Conservation (phyloP, 805 yeast genomes). For the Hanseniaspora osmophila region DNA sequence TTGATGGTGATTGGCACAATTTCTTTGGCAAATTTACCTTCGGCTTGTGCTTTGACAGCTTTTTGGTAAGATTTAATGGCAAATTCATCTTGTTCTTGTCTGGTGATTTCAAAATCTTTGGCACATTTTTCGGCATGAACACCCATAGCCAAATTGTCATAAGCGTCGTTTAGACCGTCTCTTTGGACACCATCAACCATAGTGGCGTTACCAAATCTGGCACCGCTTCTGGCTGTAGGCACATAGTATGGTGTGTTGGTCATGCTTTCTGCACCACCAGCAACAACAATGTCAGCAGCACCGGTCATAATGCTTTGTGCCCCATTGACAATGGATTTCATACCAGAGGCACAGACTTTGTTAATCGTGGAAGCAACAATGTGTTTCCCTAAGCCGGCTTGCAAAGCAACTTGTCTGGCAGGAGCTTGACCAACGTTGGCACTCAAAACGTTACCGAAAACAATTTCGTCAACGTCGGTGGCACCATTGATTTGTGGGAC, state of each 20-base stretch:
- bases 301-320: conserved; percentile 86
- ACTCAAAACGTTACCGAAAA: conserved; percentile 83
- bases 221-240: conserved; percentile 75
- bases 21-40: conserved; percentile 72
- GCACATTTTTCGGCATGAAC: conserved; percentile 96
- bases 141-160: conserved; percentile 84
- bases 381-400: conserved; percentile 70
- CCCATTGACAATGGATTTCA: conserved; percentile 81
- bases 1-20: conserved; percentile 79
- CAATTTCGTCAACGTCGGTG: conserved; percentile 70
- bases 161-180: conserved; percentile 91
- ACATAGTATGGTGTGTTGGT: conserved; percentile 87
- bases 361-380: conserved; percentile 83
- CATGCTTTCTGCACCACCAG: conserved; percentile 98
- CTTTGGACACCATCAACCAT: conserved; percentile 80
- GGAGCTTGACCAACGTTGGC: conserved; percentile 96
- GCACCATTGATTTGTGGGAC: conserved; percentile 64
- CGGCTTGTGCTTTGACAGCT: conserved; percentile 67
- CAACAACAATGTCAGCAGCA: conserved; percentile 80
- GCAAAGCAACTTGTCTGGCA: conserved; percentile 91
- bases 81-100: conserved; percentile 77
- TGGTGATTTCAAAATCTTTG: conserved; percentile 54
- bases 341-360: conserved; percentile 95
- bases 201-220: conserved; percentile 72
- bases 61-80: conserved; percentile 82